Percentiles rank a stretch among this genome's conserved stretches.
phyloP scores from a whole-genome alignment of 2,329 filamentous ascomycete species.

The Colletotrichum theobromicola region DNA sequence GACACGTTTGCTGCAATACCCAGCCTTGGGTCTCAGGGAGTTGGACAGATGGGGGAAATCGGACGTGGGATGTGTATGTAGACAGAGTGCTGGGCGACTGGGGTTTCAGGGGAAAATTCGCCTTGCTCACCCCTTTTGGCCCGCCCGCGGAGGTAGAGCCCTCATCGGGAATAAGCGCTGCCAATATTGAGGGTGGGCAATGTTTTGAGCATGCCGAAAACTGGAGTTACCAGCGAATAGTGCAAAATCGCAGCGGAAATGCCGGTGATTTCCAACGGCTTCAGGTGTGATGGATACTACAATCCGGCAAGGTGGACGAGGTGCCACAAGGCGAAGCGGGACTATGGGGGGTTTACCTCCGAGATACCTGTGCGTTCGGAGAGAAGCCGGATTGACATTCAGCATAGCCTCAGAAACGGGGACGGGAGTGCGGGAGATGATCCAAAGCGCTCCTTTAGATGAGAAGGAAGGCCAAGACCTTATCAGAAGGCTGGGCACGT shows the following conservation, averaged over 20 bases:
- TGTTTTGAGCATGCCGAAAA: background rate
- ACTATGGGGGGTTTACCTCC: background rate
- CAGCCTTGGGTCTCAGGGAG: background rate
- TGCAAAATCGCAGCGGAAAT: background rate
- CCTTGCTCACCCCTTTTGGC: background rate
- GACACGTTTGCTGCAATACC: background rate
- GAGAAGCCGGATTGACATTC: conserved; percentile 6
- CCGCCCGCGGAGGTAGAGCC: background rate
- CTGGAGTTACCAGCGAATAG: background rate
- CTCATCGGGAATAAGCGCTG: background rate
- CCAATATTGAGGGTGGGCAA: background rate
- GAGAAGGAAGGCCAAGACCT: background rate
- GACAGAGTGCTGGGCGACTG: background rate
- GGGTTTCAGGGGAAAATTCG: background rate
- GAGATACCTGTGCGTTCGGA: background rate
- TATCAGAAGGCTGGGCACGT: conserved; percentile 1
- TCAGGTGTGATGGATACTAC: background rate
- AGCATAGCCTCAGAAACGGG: conserved; percentile 6
- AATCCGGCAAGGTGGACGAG: background rate
- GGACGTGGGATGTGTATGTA: background rate
- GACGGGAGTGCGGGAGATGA: background rate
- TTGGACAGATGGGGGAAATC: background rate
- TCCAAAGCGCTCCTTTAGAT: background rate
- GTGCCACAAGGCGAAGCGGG: background rate
- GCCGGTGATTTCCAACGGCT: background rate